A percentile compares a stretch with the other conserved stretches of the same genome.
phyloP scores from a whole-genome alignment of 2,329 filamentous ascomycete species.

The Ophiocordyceps robertsii region DNA sequence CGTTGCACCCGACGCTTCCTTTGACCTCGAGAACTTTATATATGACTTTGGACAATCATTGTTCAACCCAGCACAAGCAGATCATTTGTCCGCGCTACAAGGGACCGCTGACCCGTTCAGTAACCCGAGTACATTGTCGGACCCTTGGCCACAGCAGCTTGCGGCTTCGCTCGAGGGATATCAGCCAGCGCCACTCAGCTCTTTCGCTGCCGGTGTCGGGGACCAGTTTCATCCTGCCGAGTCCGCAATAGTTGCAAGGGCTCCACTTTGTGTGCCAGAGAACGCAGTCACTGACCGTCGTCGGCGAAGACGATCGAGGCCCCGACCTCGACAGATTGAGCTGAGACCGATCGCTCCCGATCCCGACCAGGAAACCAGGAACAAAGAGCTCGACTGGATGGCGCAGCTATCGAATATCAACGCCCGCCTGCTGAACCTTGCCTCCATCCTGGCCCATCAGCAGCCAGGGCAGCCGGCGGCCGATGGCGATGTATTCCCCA shows the following conservation, averaged over 20 bases:
- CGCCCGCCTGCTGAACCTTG: constrained; percentile 22
- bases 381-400: constrained; percentile 20
- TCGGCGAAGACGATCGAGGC: constrained; percentile 10
- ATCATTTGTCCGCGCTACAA: no score
- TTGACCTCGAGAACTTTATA: constrained; percentile 13
- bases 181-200: no score
- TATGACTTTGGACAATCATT: no score
- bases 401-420: constrained; percentile 24
- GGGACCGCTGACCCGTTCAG: no score
- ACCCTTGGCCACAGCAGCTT: no score
- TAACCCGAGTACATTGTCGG: no score
- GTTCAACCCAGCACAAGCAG: no score
- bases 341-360: constrained; percentile 11
- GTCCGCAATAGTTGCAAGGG: no score
- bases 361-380: constrained; percentile 8
- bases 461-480: constrained; percentile 10
- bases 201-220: no score
- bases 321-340: constrained; percentile 18
- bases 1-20: constrained; percentile 14
- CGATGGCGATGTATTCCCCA: constrained; percentile 18
- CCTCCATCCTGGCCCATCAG: constrained; percentile 16
- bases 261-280: no score
- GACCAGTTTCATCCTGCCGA: no score
- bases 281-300: neutral
- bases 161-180: no score